Percentiles rank a stretch among this genome's conserved stretches.
Evolutionary conservation across 164 flowering plant species (phyloP).

Genomic region (Dillenia suffruticosa): DNA sequence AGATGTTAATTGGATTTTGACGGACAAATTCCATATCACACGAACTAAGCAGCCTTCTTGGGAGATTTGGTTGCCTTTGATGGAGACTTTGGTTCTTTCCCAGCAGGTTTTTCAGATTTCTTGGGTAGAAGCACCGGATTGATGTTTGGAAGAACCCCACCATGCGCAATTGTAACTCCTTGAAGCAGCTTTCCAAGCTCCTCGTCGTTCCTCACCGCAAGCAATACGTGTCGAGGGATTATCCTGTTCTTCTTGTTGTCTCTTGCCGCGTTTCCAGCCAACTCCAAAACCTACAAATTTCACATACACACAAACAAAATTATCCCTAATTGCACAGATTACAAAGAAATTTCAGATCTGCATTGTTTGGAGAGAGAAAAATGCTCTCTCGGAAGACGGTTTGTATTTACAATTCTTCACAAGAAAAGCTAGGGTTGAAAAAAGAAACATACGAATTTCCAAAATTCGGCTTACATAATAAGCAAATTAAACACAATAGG

Average conservation of each 20-base stretch:
- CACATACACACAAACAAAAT: not conserved
- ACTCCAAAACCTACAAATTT: slow-evolving; percentile 48
- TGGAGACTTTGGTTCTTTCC: slow-evolving; percentile 43
- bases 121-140: slow-evolving; percentile 68
- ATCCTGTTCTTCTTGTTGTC: slow-evolving; percentile 78
- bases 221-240: slow-evolving; percentile 58
- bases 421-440: too few species aligned
- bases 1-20: too few species aligned
- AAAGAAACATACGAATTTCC: too few species aligned
- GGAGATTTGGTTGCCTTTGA: slow-evolving; percentile 54
- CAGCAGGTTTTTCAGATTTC: slow-evolving; percentile 41
- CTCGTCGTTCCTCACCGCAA: slow-evolving; percentile 76
- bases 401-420: too few species aligned
- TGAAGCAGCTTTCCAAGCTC: slow-evolving; percentile 66
- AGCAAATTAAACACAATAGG: too few species aligned
- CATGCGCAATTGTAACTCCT: slow-evolving; percentile 68
- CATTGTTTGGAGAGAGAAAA: too few species aligned
- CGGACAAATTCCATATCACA: slow-evolving; percentile 1
- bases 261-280: slow-evolving; percentile 80
- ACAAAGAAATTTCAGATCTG: too few species aligned
- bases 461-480: too few species aligned
- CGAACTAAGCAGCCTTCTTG: slow-evolving; percentile 22
- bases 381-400: too few species aligned
- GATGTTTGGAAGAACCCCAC: slow-evolving; percentile 72
- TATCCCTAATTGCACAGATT: too few species aligned